These are phyloP conservation scores for Dioscorea zingiberensis DNA, from an alignment of 106 monocot species.

Conservation along the genomic window DNA sequence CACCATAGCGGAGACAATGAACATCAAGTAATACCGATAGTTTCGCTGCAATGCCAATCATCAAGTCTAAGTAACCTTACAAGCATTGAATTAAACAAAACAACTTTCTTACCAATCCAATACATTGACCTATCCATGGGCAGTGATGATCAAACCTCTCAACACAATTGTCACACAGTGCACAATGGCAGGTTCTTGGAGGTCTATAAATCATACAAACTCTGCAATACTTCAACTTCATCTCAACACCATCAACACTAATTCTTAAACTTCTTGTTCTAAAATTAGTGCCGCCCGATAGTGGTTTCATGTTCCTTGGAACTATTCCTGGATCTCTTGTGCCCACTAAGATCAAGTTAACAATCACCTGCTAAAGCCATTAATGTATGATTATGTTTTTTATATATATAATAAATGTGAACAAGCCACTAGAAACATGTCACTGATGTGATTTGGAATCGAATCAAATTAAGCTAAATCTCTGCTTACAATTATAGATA, in stretches of 20 bases:
- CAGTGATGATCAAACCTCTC: slow-evolving; percentile 75
- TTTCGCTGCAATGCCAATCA: slow-evolving; percentile 34
- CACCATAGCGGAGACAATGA: slow-evolving; percentile 33
- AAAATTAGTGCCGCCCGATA: slow-evolving; percentile 1
- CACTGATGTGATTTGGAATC: too few relatives aligned
- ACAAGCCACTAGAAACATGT: too few relatives aligned
- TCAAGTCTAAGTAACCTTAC: too few relatives aligned
- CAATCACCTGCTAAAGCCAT: slow-evolving; percentile 22
- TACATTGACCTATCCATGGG: slow-evolving; percentile 60
- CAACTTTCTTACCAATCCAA: slow-evolving; percentile 40
- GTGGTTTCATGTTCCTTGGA: slow-evolving; percentile 14
- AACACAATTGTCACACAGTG: slow-evolving; percentile 58
- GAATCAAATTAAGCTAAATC: neutral
- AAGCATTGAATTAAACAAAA: too few relatives aligned
- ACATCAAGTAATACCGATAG: slow-evolving; percentile 48
- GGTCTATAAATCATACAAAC: slow-evolving; percentile 39
- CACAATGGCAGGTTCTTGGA: slow-evolving; percentile 49
- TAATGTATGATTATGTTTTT: neutral
- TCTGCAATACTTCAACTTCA: slow-evolving; percentile 47
- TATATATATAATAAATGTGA: too few relatives aligned
- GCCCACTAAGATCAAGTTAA: slow-evolving; percentile 29
- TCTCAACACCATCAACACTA: slow-evolving; percentile 26
- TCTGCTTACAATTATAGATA: slow-evolving; percentile 20
- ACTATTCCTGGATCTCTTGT: slow-evolving; percentile 49
- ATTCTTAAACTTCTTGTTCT: slow-evolving; percentile 24